Evolutionary conservation across 1,139 yeast genomes (phyloP), one percentile per base, ranked within the genome.

Genomic region (Yamadazyma atlantica): DNA sequence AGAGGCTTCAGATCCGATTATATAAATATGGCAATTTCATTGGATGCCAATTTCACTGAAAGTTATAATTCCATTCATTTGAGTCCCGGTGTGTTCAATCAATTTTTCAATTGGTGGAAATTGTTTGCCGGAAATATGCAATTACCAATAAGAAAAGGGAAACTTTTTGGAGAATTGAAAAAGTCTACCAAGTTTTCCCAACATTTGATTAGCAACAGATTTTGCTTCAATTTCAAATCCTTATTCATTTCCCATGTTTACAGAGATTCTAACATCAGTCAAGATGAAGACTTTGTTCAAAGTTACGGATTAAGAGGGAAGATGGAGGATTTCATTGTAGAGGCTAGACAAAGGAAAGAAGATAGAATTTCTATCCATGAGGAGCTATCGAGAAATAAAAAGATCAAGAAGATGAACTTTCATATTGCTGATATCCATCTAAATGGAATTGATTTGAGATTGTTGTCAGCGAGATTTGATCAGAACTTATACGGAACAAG

Each of bases 41-140:
- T 90, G 32, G 62, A 73, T 30, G 85, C 95, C 17, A 58, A 65
- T 42, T 57, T 57, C 17, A 65, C 60, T 7, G 47, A 57, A 4
- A 63, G 71, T 42, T 66, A 69, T 43, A 72, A 71, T 45, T 55
- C 75, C 1, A 66, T 72, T 25, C 74, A 69, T 45, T 54, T 71
- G 33, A 59, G 62, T 29, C 75, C 76, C 2, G 63, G 60, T 9
- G 61, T 64, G 0, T 69, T 72, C 46, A 40, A 46, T 15, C 74
- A 67, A 33, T 66, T 69, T 42, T 69, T 71, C 44, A 49, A 51
- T 21, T 71, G 77, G 77, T 72, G 77, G 76, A 56, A 56, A 35
- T 56, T 72, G 37, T 72, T 72, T 49, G 56, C 68, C 2, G 63
- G 75, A 24, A 70, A 69, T 40, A 62, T 65, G 62, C 59, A 64